A percentile compares a stretch with the other conserved stretches of the same genome.
Evolutionary conservation across 192 early-diverging fungal species (phyloP).

Genomic region (Coemansia sp.): DNA sequence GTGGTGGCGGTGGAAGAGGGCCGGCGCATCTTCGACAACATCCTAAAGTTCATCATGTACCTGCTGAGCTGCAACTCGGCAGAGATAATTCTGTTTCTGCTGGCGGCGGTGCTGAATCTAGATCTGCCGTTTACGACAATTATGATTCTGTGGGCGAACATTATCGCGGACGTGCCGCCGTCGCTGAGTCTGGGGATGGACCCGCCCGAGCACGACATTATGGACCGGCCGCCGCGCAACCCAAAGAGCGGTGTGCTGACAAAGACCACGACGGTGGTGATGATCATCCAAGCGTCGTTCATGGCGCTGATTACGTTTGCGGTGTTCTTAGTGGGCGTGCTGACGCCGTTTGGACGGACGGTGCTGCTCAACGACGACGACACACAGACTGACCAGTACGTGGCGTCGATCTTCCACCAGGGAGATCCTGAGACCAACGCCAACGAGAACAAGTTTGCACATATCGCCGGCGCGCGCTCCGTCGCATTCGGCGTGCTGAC

Average conservation of each 20-base stretch:
- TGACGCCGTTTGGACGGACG: slow-evolving; percentile 43
- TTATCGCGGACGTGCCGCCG: slow-evolving; percentile 96
- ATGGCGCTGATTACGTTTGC: slow-evolving; percentile 67
- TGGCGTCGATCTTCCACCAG: slow-evolving; percentile 46
- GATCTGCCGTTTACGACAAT: slow-evolving; percentile 87
- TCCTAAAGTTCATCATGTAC: slow-evolving; percentile 96
- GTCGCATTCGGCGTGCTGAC: slow-evolving; percentile 80
- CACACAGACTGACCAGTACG: slow-evolving; percentile 28
- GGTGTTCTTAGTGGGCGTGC: slow-evolving; percentile 59
- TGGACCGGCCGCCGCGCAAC: slow-evolving; percentile 79
- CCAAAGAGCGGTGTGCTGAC: slow-evolving; percentile 76
- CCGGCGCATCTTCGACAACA: slow-evolving; percentile 95
- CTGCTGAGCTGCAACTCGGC: slow-evolving; percentile 92
- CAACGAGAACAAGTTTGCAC: slow-evolving; percentile 38
- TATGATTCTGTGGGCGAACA: slow-evolving; percentile 96
- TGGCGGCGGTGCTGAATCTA: slow-evolving; percentile 73
- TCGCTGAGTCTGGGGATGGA: slow-evolving; percentile 93
- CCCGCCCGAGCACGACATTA: slow-evolving; percentile 79
- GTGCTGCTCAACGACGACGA: slow-evolving; percentile 26
- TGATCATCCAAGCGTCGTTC: slow-evolving; percentile 72
- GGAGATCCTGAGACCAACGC: slow-evolving; percentile 49
- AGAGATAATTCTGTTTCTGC: slow-evolving; percentile 88
- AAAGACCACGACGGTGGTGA: slow-evolving; percentile 58
- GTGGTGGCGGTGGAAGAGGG: slow-evolving; percentile 93
- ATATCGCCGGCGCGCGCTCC: slow-evolving; percentile 50